phyloP scores from a whole-genome alignment of 139 green algal genomes.

The Picochlorum sp. region DNA sequence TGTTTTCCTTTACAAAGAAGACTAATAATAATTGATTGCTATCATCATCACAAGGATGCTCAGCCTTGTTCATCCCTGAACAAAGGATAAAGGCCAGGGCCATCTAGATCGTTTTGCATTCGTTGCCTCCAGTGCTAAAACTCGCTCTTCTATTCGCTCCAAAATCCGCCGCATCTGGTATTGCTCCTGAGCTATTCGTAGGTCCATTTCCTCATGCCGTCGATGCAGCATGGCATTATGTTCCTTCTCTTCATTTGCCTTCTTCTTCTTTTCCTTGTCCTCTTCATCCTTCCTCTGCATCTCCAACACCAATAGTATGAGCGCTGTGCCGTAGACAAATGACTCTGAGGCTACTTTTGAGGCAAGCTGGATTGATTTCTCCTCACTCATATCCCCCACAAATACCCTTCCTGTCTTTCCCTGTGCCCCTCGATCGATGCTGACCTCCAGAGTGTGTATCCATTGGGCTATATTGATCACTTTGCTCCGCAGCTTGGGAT shows the following conservation, averaged over 20 bases:
- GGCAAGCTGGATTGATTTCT: conserved; percentile 66
- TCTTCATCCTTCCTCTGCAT: conserved; percentile 24
- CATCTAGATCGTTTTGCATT: too few species aligned
- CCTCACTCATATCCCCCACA: conserved; percentile 71
- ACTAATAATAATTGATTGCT: too few species aligned
- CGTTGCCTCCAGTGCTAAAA: conserved; percentile 10
- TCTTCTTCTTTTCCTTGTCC: conserved; percentile 19
- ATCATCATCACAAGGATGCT: too few species aligned
- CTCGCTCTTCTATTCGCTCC: conserved; percentile 13
- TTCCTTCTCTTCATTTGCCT: background rate
- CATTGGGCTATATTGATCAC: conserved; percentile 47
- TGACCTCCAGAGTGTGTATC: conserved; percentile 58
- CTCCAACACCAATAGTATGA: conserved; percentile 20
- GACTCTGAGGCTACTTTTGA: conserved; percentile 65
- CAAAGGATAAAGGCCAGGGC: too few species aligned
- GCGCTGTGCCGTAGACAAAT: conserved; percentile 52
- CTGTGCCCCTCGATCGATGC: conserved; percentile 59
- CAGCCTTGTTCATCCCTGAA: too few species aligned
- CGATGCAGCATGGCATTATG: background rate
- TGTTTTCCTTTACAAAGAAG: too few species aligned
- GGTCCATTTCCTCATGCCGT: conserved; percentile 5
- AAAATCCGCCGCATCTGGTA: conserved; percentile 1
- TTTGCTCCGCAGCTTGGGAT: conserved; percentile 35
- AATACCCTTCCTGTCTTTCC: conserved; percentile 59
- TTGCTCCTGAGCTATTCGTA: conserved; percentile 12